Base-by-base conservation (phyloP, 495 filamentous ascomycete genomes). In the Neurospora sp. region DNA sequence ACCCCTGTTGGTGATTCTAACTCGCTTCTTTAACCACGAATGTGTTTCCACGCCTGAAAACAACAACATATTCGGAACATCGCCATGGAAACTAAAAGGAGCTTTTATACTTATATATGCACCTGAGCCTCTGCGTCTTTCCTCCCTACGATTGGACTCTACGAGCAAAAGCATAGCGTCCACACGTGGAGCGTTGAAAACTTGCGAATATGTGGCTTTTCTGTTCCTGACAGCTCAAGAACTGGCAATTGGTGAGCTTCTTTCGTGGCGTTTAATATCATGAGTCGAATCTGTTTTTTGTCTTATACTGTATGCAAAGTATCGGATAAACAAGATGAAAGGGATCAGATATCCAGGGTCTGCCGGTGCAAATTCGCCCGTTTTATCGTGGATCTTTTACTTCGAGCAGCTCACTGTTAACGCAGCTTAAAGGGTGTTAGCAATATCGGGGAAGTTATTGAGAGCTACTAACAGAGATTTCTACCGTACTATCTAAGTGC, bases 371-470 rank as follows among this genome's bases (percentile, higher is more conserved):
- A 16, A 16, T 3, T 61, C 27, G 12, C 27, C 53, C 53, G 27
- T 61, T 14, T 61, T 61, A 35, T 35, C 53, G 53, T 7, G 27
- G 27, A 35, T 61, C 53, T 16, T 14, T 35, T 2, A 12, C 22
- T 27, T 27, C 53, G 1, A 31, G 11, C 2, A 9, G 12, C 3
- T 35, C 5, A 4, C 0, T 35, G 53, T 61, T 61, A 61, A 61
- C 27, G 53, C 5, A 14, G 20, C 22, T 27, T 27, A 7, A 61
- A 18, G 8, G 1, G 12, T 3, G 53, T 61, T 61, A 35, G 27
- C 3, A 7, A 3, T 9, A 1, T 1, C 6, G 0, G 14, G 6
- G 12, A 1, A 61, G 1, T 8, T 2, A 35, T 8, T 2, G 4
- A 5, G 2, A 35, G 1, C 2, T 53, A 27, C 22, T 61, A 61